phyloP scores from a whole-genome alignment of 2,329 filamentous ascomycete species.

The Exophiala spinifera region DNA sequence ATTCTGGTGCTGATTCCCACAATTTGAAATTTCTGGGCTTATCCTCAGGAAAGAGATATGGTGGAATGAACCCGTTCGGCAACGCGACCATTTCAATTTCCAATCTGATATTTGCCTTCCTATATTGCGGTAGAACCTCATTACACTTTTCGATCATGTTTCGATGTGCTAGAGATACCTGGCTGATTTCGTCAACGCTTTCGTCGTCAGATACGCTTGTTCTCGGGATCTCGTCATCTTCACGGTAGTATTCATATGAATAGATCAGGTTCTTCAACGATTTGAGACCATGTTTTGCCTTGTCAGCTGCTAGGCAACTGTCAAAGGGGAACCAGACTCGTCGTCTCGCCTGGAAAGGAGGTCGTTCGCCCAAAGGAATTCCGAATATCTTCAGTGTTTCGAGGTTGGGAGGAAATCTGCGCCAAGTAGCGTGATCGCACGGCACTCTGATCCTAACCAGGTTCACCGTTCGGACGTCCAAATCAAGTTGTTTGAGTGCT shows the following conservation, averaged over 20 bases:
- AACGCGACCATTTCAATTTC: slow-evolving; percentile 25
- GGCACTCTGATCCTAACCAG: slow-evolving; percentile 18
- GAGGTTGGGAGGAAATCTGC: slow-evolving; percentile 26
- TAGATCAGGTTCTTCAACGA: slow-evolving; percentile 24
- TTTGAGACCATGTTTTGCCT: slow-evolving; percentile 25
- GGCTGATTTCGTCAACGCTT: slow-evolving; percentile 15
- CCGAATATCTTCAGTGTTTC: slow-evolving; percentile 28
- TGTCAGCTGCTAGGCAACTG: slow-evolving; percentile 24
- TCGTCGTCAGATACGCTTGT: slow-evolving; percentile 16
- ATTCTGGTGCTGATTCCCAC: slow-evolving; percentile 21
- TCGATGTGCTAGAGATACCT: slow-evolving; percentile 20
- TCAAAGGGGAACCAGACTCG: slow-evolving; percentile 25
- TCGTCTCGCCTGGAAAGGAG: slow-evolving; percentile 21
- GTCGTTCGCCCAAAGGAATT: slow-evolving; percentile 24
- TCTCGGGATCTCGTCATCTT: slow-evolving; percentile 16
- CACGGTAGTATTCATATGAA: slow-evolving; percentile 28
- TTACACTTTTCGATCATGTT: slow-evolving; percentile 22
- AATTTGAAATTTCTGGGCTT: slow-evolving; percentile 19
- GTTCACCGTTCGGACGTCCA: slow-evolving; percentile 24
- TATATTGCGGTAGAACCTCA: slow-evolving; percentile 20
- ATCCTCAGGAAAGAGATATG: slow-evolving; percentile 28
- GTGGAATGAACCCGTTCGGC: slow-evolving; percentile 29
- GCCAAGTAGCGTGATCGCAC: slow-evolving; percentile 27
- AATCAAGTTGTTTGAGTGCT: slow-evolving; percentile 24
- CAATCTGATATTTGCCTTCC: slow-evolving; percentile 18